A percentile compares a stretch with the other conserved stretches of the same genome.
These are phyloP conservation scores for Persicaria tinctoria DNA, from an alignment of 148 eudicot species.

Conservation along the genomic window DNA sequence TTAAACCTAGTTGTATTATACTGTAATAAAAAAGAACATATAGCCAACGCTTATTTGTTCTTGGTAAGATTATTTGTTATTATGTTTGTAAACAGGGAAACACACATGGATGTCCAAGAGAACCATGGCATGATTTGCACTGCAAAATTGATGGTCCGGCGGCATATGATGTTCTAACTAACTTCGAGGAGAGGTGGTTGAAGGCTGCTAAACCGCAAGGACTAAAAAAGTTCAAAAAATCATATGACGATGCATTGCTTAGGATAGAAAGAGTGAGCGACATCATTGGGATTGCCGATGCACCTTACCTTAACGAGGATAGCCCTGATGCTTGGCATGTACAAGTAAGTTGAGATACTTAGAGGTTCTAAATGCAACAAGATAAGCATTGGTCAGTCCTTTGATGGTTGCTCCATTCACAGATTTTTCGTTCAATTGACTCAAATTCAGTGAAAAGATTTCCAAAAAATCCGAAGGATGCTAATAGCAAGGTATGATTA, in stretches of 20 bases:
- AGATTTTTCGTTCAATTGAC: constrained; percentile 97
- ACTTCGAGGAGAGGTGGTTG: constrained; percentile 89
- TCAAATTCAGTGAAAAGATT: constrained; percentile 85
- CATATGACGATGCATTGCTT: constrained; percentile 73
- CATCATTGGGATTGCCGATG: constrained; percentile 50
- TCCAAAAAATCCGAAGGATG: constrained; percentile 84
- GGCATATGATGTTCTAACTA: constrained; percentile 83
- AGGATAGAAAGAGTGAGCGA: constrained; percentile 73
- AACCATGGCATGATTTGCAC: constrained; percentile 99
- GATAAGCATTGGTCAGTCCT: background rate
- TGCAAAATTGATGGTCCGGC: constrained; percentile 95
- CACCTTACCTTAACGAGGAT: constrained; percentile 44
- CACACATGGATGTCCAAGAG: constrained; percentile 77
- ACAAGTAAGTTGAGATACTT: constrained; percentile 42
- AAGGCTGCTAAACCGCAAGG: constrained; percentile 80
- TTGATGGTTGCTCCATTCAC: background rate
- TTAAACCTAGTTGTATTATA: background rate
- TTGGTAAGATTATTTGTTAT: background rate
- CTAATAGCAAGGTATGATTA: constrained; percentile 46
- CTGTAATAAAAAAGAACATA: no score
- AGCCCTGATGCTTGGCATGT: constrained; percentile 89
- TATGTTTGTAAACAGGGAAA: constrained; percentile 42
- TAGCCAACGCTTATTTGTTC: background rate
- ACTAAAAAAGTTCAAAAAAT: constrained; percentile 57
- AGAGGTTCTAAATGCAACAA: background rate